Base-by-base conservation (phyloP, 2,329 filamentous ascomycete genomes). In the Diplodia seriata region DNA sequence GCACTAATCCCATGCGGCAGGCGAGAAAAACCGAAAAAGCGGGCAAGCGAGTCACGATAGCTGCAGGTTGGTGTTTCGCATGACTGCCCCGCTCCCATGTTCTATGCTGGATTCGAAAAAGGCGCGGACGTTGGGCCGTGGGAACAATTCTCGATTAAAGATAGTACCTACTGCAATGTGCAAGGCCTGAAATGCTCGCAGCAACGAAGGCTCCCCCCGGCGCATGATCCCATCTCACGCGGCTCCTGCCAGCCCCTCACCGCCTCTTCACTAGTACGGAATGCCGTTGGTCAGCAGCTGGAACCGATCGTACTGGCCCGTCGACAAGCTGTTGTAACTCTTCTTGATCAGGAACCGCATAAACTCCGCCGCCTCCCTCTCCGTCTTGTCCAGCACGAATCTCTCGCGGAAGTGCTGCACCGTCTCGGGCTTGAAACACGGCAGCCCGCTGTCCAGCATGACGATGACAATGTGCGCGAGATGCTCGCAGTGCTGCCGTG, bases 281-380 rank as follows among this genome's bases (percentile, higher is more conserved):
- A 99, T 99, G 7, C 94, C 95, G 77, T 99, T 98, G 38, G 95
- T 98, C 81, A 97, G 83, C 75, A 97, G 83, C 84, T 99, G 95
- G 85, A 97, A 99, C 79, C 97, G 92, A 81, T 99, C 96, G 79
- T 99, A 99, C 57, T 94, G 91, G 72, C 92, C 93, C 1, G 95
- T 99, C 68, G 91, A 94, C 77, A 95, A 92, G 81, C 92, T 97
- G 68, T 90, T 87, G 75, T 95, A 92, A 77, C 94, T 97, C 85
- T 91, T 96, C 83, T 90, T 90, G 76, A 97, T 91, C 74, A 98
- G 83, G 66, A 91, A 92, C 72, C 90, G 88, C 89, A 99, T 97
- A 74, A 95, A 97, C 70, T 97, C 93, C 0, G 94, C 95, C 0
- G 96, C 95, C 80, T 99, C 95, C 57, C 93, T 86, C 80, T 99